Conservation (phyloP, 1,139 yeast species). For the Debaryomyces sp. region DNA sequence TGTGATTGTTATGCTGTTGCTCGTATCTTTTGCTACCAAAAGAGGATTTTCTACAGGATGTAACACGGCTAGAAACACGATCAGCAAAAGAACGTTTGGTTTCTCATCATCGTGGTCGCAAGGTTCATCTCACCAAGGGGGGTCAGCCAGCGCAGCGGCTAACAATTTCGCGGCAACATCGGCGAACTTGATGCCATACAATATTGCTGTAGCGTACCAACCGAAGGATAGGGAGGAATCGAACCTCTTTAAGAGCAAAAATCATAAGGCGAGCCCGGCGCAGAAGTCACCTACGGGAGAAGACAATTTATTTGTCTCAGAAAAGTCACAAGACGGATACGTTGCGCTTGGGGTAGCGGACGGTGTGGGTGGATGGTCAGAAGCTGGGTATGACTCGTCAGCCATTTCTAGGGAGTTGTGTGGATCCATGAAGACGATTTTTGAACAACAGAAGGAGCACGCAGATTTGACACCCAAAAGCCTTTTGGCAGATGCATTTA, state of each 20-base stretch:
- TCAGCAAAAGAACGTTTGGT: constrained; percentile 17
- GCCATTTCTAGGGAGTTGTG: constrained; percentile 77
- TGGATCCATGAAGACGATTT: constrained; percentile 34
- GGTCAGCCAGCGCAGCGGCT: constrained; percentile 19
- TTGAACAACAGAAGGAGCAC: constrained; percentile 21
- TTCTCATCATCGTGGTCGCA: constrained; percentile 24
- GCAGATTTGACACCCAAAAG: constrained; percentile 42
- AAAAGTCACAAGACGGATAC: constrained; percentile 43
- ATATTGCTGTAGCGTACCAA: constrained; percentile 69
- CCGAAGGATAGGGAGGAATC: constrained; percentile 64
- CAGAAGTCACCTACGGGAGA: constrained; percentile 75
- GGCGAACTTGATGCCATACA: constrained; percentile 36
- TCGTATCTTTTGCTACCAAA: constrained; percentile 30
- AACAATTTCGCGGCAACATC: constrained; percentile 15
- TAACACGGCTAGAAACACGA: constrained; percentile 11
- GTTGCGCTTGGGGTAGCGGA: constrained; percentile 89
- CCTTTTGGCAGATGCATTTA: constrained; percentile 59
- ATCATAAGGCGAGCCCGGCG: constrained; percentile 37
- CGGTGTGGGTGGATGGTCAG: constrained; percentile 98
- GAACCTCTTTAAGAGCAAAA: constrained; percentile 43
- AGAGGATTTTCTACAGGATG: constrained; percentile 18
- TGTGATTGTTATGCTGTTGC: constrained; percentile 31
- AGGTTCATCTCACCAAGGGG: constrained; percentile 16
- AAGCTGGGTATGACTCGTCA: constrained; percentile 85
- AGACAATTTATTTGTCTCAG: constrained; percentile 73